Conservation (phyloP, 768 basidiomycete species). For the Sistotremastrum suecicum region DNA sequence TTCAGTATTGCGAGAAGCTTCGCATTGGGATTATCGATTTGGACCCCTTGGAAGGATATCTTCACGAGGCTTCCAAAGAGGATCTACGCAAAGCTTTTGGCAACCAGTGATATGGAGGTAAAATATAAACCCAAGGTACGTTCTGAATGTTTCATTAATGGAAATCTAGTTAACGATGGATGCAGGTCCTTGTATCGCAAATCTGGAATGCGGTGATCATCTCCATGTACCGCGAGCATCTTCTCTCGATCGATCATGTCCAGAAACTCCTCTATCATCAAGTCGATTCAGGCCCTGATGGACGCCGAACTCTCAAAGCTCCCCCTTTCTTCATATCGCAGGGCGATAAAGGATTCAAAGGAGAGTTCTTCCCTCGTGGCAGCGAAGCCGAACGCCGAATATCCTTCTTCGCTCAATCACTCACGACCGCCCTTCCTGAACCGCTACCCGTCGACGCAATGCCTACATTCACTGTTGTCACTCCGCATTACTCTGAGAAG, state of each 20-base stretch:
- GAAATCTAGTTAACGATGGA: not conserved
- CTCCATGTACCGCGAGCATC: conserved; percentile 98
- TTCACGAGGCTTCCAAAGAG: conserved; percentile 92
- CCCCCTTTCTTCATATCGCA: conserved; percentile 98
- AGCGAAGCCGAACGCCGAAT: conserved; percentile 96
- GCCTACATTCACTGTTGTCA: conserved; percentile 98
- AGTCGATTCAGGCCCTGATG: conserved; percentile 70
- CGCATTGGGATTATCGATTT: conserved; percentile 84
- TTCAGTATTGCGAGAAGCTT: conserved; percentile 84
- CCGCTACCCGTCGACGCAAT: conserved; percentile 96
- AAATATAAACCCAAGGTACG: conserved; percentile 98
- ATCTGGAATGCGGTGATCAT: conserved; percentile 99
- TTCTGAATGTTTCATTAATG: not conserved
- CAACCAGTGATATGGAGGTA: conserved; percentile 91
- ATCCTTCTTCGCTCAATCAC: conserved; percentile 96
- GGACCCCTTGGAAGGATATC: conserved; percentile 99
- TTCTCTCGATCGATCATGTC: conserved; percentile 97
- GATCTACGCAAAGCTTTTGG: conserved; percentile 90
- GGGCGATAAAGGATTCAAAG: conserved; percentile 71
- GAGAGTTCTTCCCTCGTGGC: conserved; percentile 85
- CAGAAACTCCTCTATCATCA: conserved; percentile 98
- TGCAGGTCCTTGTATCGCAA: conserved; percentile 88
- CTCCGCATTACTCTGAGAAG: conserved; percentile 99
- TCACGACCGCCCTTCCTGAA: conserved; percentile 90
- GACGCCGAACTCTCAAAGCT: conserved; percentile 82